A percentile compares a stretch with the other conserved stretches of the same genome.
phyloP scores from a whole-genome alignment of 2,329 filamentous ascomycete species.

The Phyllosticta citriasiana region DNA sequence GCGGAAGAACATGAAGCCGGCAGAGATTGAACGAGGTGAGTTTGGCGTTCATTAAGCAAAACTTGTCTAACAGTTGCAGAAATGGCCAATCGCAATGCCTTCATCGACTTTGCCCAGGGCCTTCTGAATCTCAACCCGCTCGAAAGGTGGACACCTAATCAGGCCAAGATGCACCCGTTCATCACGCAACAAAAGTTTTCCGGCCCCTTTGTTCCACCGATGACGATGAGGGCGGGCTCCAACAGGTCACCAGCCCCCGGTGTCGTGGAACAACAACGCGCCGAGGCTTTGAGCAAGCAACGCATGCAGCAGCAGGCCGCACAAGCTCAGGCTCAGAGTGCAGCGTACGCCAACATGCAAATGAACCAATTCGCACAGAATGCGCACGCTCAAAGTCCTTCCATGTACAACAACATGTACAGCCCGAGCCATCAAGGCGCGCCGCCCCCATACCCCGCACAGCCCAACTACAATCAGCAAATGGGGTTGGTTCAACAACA shows the following conservation, averaged over 20 bases:
- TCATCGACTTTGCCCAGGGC: slow-evolving; percentile 95
- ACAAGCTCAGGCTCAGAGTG: slow-evolving; percentile 53
- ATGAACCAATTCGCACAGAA: slow-evolving; percentile 45
- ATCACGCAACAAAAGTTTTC: slow-evolving; percentile 98
- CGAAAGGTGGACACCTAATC: slow-evolving; percentile 94
- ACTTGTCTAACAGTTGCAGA: slow-evolving; percentile 47
- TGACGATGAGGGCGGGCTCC: slow-evolving; percentile 86
- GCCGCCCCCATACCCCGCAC: slow-evolving; percentile 71
- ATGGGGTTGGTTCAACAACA: slow-evolving; percentile 42
- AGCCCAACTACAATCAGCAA: slow-evolving; percentile 48
- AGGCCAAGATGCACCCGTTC: slow-evolving; percentile 94
- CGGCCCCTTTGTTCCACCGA: slow-evolving; percentile 88
- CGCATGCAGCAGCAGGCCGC: slow-evolving; percentile 48
- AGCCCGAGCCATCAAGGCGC: slow-evolving; percentile 53
- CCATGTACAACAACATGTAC: slow-evolving; percentile 77
- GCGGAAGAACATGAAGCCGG: slow-evolving; percentile 97
- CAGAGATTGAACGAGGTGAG: slow-evolving; percentile 89
- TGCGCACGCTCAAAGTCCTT: slow-evolving; percentile 41
- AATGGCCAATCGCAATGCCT: slow-evolving; percentile 95
- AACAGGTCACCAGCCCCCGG: slow-evolving; percentile 84
- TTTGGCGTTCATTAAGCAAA: slow-evolving; percentile 14
- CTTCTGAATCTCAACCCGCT: slow-evolving; percentile 89
- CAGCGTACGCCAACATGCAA: slow-evolving; percentile 55
- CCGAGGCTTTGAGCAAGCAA: slow-evolving; percentile 88
- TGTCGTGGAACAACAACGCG: slow-evolving; percentile 91